Conservation (phyloP, 2,329 filamentous ascomycete genomes). For the Ophiostoma tasmaniense region DNA sequence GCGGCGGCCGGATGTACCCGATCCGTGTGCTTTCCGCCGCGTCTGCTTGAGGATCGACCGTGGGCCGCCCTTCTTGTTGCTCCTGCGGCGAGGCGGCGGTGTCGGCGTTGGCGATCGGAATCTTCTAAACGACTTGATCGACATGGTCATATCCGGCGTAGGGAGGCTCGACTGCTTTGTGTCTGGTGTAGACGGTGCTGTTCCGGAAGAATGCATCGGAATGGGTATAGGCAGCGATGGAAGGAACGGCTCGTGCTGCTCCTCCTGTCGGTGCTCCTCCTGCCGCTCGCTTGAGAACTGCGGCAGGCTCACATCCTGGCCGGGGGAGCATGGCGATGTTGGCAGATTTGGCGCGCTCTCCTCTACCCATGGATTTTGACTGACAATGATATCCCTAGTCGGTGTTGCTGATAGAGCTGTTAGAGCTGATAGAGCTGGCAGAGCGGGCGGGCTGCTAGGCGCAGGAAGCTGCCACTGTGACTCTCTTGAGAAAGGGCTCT, state of each 20-base stretch:
- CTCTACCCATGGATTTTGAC: constrained; percentile 18
- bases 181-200: constrained; percentile 25
- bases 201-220: constrained; percentile 10
- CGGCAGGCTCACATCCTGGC: neutral
- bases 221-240: neutral
- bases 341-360: neutral
- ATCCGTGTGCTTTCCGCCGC: neutral
- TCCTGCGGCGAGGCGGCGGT: constrained; percentile 22
- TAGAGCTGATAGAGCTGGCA: neutral
- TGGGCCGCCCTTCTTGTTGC: neutral
- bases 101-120: constrained; percentile 45
- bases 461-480: constrained; percentile 8
- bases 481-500: constrained; percentile 19
- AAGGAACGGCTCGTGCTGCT: neutral
- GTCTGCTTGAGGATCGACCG: constrained; percentile 20
- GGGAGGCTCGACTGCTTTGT: constrained; percentile 27
- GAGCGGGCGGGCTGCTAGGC: neutral
- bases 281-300: neutral
- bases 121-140: constrained; percentile 43
- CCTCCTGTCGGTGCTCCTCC: neutral
- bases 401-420: neutral
- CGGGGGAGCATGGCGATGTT: constrained; percentile 14
- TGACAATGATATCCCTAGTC: neutral
- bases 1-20: constrained; percentile 16
- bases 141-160: constrained; percentile 40